Conservation (phyloP, 148 eudicot genomes). For the Chenopodium suecicum region DNA sequence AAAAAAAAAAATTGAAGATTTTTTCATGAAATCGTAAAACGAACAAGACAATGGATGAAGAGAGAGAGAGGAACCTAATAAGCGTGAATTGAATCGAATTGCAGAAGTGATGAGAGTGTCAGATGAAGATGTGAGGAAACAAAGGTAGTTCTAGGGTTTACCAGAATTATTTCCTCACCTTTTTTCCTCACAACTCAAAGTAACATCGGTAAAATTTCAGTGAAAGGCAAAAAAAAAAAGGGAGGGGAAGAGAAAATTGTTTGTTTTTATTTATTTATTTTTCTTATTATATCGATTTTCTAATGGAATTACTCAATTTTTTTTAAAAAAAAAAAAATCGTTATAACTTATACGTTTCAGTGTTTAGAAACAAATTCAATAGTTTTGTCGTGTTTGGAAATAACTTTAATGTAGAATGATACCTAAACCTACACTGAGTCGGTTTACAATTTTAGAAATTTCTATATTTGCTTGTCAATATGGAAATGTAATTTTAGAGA, state of each 20-base stretch:
- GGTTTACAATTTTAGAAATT: too few relatives aligned
- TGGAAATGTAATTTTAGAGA: too few relatives aligned
- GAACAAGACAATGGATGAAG: not conserved
- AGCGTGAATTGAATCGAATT: not conserved
- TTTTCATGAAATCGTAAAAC: not conserved
- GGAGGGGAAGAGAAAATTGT: not conserved
- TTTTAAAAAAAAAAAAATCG: too few relatives aligned
- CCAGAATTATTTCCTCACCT: not conserved
- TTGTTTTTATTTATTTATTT: too few relatives aligned
- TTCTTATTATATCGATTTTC: too few relatives aligned
- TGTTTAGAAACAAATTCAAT: too few relatives aligned
- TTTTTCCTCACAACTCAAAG: not conserved
- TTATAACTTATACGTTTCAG: too few relatives aligned
- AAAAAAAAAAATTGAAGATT: not conserved
- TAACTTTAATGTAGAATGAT: too few relatives aligned
- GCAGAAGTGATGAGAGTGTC: not conserved
- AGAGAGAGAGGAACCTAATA: not conserved
- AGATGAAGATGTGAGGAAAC: not conserved
- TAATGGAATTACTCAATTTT: too few relatives aligned
- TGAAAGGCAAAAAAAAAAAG: not conserved
- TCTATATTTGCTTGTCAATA: too few relatives aligned
- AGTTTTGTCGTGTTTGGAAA: too few relatives aligned
- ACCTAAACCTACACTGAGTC: too few relatives aligned
- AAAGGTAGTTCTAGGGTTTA: conserved; percentile 8
- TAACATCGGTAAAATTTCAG: not conserved